These are phyloP conservation scores for Pythium plurisporium DNA, from an alignment of 352 stramenopile genomes.

Conservation along the genomic window DNA sequence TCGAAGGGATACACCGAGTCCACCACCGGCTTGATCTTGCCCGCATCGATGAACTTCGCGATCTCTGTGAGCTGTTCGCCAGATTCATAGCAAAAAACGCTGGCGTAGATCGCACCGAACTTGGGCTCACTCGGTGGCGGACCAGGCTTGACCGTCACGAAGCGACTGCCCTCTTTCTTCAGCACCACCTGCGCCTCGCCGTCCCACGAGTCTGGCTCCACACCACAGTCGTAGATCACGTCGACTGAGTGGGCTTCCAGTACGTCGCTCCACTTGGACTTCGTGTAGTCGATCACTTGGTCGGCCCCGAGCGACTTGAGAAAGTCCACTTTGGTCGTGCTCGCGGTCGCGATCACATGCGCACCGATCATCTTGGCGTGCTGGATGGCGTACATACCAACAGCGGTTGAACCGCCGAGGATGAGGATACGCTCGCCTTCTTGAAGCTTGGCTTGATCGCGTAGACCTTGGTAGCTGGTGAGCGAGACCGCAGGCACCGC, in stretches of 20 bases:
- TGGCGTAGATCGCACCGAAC: constrained; percentile 36
- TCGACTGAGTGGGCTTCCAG: constrained; percentile 16
- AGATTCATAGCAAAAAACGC: constrained; percentile 10
- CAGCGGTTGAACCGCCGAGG: constrained; percentile 32
- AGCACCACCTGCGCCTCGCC: constrained; percentile 30
- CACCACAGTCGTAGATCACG: constrained; percentile 17
- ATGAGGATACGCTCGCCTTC: constrained; percentile 36
- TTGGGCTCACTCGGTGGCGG: constrained; percentile 34
- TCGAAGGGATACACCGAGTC: constrained; percentile 41
- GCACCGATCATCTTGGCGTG: constrained; percentile 28
- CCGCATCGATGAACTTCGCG: constrained; percentile 29
- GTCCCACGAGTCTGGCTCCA: constrained; percentile 28
- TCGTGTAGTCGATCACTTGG: constrained; percentile 41
- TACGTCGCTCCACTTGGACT: constrained; percentile 29
- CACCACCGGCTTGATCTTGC: constrained; percentile 28
- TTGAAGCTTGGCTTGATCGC: constrained; percentile 30
- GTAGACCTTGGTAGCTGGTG: constrained; percentile 33
- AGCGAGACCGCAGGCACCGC: constrained; percentile 27
- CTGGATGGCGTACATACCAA: constrained; percentile 39
- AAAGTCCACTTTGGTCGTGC: constrained; percentile 27
- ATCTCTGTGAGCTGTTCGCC: constrained; percentile 31
- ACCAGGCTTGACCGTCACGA: constrained; percentile 28
- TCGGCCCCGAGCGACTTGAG: constrained; percentile 33
- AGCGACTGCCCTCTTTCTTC: constrained; percentile 29
- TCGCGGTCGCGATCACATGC: constrained; percentile 25